Base-by-base conservation (phyloP, 1,284 basidiomycete genomes). In the Microbotryum silenes-acaulis region DNA sequence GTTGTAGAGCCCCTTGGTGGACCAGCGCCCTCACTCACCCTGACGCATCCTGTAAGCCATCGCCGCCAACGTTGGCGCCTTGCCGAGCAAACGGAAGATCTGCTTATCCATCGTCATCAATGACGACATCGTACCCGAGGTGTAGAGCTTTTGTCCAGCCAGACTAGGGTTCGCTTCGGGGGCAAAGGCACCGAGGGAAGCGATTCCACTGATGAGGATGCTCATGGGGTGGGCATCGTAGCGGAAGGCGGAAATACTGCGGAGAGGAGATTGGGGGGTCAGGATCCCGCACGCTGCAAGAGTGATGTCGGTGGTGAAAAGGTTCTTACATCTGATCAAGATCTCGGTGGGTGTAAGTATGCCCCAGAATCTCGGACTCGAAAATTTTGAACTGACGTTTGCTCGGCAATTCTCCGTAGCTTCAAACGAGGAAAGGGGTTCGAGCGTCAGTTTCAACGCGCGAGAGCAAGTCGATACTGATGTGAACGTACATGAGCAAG, bases 61-160 rank as follows among this genome's bases (percentile, higher is more conserved):
- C 37, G 90, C 87, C 65, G 89, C 89, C 27, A 92, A 78, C 0
- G 89, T 90, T 2, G 87, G 89, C 14, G 87, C 85, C 73, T 92
- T 92, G 21, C 89, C 89, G 59, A 91, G 86, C 4, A 92, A 75
- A 61, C 90, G 79, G 75, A 85, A 89, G 56, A 92, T 91, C 73
- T 92, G 90, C 77, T 88, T 89, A 75, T 92, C 90, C 85, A 92
- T 88, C 51, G 82, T 79, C 33, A 80, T 84, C 5, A 91, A 79
- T 3, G 86, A 86, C 0, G 72, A 79, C 8, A 67, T 57, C 23
- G 59, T 67, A 10, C 66, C 65, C 7, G 45, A 29, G 4, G 87
- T 89, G 75, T 81, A 92, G 48, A 92, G 78, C 20, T 75, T 84
- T 74, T 92, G 90, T 7, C 90, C 90, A 85, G 65, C 68, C n/a